Conservation (phyloP, 164 flowering plant species). For the Santalum album region DNA sequence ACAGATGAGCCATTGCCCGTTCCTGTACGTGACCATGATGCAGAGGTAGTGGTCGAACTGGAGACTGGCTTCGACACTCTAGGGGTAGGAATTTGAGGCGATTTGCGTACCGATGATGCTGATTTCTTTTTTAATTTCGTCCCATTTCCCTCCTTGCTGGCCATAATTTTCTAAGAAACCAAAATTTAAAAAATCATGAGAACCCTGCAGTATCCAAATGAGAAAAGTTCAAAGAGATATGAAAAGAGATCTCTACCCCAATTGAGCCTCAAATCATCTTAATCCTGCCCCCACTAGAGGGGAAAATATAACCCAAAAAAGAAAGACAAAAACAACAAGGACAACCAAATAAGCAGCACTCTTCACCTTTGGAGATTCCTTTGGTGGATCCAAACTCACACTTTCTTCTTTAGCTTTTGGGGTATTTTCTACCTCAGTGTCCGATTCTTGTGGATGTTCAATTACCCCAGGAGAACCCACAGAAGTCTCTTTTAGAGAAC, state of each 20-base stretch:
- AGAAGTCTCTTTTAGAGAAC: slow-evolving; percentile 13
- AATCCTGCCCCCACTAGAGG: neutral
- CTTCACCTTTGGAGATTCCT: slow-evolving; percentile 41
- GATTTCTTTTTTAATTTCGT: slow-evolving; percentile 30
- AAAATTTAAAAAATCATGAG: slow-evolving; percentile 6
- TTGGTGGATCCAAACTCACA: slow-evolving; percentile 21
- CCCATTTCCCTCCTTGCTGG: slow-evolving; percentile 22
- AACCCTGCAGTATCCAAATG: too few species aligned
- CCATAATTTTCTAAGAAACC: slow-evolving; percentile 22
- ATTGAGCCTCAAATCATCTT: neutral
- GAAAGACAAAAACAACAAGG: neutral
- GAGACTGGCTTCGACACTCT: slow-evolving; percentile 21
- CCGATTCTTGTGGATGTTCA: slow-evolving; percentile 9
- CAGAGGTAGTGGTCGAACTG: slow-evolving; percentile 14
- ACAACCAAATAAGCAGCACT: neutral
- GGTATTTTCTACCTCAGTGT: slow-evolving; percentile 9
- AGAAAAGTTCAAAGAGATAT: slow-evolving; percentile 4
- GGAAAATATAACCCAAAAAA: neutral
- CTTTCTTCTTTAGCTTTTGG: slow-evolving; percentile 17
- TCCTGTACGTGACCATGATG: slow-evolving; percentile 26
- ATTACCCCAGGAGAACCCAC: slow-evolving; percentile 6
- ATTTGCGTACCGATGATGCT: slow-evolving; percentile 16
- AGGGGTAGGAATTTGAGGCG: slow-evolving; percentile 19
- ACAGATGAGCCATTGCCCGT: slow-evolving; percentile 20
- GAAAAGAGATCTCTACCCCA: neutral